Conservation (phyloP, 495 filamentous ascomycete genomes). For the Peziza echinospora region DNA sequence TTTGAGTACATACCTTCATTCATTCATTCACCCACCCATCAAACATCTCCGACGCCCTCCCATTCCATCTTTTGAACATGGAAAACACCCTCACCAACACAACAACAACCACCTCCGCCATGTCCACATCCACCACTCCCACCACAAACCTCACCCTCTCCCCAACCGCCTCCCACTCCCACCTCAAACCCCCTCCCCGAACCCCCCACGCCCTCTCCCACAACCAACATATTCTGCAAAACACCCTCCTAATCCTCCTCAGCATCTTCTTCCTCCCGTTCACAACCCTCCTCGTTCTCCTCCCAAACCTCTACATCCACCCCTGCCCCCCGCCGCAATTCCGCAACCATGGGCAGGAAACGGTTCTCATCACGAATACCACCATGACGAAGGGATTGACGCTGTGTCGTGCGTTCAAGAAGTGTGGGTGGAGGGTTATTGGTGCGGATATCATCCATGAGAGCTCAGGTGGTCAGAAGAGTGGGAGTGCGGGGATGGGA, state of each 20-base stretch:
- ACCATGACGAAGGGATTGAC: conserved; percentile 44
- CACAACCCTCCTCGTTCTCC: conserved; percentile 28
- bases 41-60: too few relatives aligned
- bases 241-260: conserved; percentile 28
- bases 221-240: conserved; percentile 25
- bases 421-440: conserved; percentile 46
- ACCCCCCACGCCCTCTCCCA: background rate
- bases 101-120: too few relatives aligned
- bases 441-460: conserved; percentile 43
- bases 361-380: conserved; percentile 53
- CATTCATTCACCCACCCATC: too few relatives aligned
- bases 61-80: too few relatives aligned
- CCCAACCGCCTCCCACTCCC: too few relatives aligned
- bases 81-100: too few relatives aligned
- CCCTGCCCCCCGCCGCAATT: conserved; percentile 5
- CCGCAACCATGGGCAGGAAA: too few relatives aligned
- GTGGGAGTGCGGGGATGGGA: too few relatives aligned
- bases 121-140: too few relatives aligned
- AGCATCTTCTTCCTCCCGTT: conserved; percentile 32
- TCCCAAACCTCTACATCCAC: conserved; percentile 20
- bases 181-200: background rate
- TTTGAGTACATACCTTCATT: too few relatives aligned
- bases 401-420: conserved; percentile 44
- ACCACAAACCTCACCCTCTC: too few relatives aligned
- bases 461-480: too few relatives aligned